Evolutionary conservation across 306 rosid species (phyloP), one percentile per base, ranked within the genome.

Genomic region (Pterocarpus santalinus): DNA sequence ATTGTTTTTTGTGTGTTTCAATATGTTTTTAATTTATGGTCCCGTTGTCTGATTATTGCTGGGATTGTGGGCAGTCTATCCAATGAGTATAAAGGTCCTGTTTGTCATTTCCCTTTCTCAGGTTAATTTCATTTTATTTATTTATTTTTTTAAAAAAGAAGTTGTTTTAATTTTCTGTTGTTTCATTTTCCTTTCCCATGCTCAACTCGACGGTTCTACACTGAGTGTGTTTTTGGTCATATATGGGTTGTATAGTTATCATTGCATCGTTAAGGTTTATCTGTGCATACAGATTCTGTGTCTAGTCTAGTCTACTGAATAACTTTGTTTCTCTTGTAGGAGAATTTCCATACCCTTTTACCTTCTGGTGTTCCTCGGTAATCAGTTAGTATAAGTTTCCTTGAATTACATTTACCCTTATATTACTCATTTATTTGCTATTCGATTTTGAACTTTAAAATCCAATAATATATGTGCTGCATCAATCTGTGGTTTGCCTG

Each of bases 1-100:
- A 14, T 77, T 38, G 13, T 2, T 36, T 1, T n/a, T 4, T 32
- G 16, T 33, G 41, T 38, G 39, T 66, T 3, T 66, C 34, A 77
- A 28, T 52, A 41, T 44, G 7, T 47, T 38, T 12, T 69, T 39
- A 12, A 69, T 69, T 69, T 66, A 8, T 77, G 46, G 43, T 66
- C 9, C 9, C 15, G 36, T 30, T 32, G 49, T 62, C 4, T 36
- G 11, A 43, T 65, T 5, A 39, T 33, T 64, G 12, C 38, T 36
- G 57, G 34, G 57, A 28, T 41, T 41, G 33, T 36, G 68, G 61
- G 39, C 33, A 38, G 5, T 38, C 41, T 38, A 43, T 68, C 30
- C 52, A 33, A 28, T 57, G 34, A 68, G 12, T 9, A 15, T 32
- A 22, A 17, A 67, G 33, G 47, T 78, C 35, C 65, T 35, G 11